These are phyloP conservation scores for Suillus placidus DNA, from an alignment of 768 basidiomycete genomes.

Conservation along the genomic window DNA sequence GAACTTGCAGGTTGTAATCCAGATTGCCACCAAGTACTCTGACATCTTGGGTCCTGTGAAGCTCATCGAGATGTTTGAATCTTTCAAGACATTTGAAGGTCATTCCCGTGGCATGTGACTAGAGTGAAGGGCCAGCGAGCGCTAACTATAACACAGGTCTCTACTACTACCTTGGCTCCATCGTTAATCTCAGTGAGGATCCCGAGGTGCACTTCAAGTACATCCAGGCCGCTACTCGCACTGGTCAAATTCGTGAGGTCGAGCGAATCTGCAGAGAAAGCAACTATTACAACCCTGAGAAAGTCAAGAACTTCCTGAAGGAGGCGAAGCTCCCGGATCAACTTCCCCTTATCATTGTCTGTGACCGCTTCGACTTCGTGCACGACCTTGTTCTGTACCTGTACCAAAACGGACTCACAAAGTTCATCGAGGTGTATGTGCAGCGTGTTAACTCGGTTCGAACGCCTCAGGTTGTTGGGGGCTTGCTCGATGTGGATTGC, in stretches of 20 bases:
- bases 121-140: neutral
- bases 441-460: slow-evolving; percentile 97
- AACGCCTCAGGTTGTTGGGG: slow-evolving; percentile 96
- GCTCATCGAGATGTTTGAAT: slow-evolving; percentile 97
- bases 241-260: slow-evolving; percentile 97
- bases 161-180: slow-evolving; percentile 97
- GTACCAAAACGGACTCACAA: slow-evolving; percentile 94
- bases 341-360: slow-evolving; percentile 98
- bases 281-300: slow-evolving; percentile 97
- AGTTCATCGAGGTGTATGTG: slow-evolving; percentile 99
- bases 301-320: slow-evolving; percentile 99
- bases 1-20: slow-evolving; percentile 94
- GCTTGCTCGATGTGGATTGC: slow-evolving; percentile 95
- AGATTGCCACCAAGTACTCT: slow-evolving; percentile 98
- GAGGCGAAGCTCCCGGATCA: slow-evolving; percentile 97
- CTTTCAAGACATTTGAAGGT: slow-evolving; percentile 98
- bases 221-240: slow-evolving; percentile 97
- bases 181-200: slow-evolving; percentile 96
- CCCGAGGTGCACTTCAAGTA: slow-evolving; percentile 99
- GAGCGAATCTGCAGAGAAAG: slow-evolving; percentile 98
- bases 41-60: slow-evolving; percentile 97
- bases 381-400: slow-evolving; percentile 98
- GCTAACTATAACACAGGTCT: slow-evolving; percentile 53
- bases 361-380: slow-evolving; percentile 99
- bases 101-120: neutral